Percentiles rank a stretch among this genome's conserved stretches.
phyloP scores from a whole-genome alignment of 2,329 filamentous ascomycete genomes.

The Hypoxylon sp. region DNA sequence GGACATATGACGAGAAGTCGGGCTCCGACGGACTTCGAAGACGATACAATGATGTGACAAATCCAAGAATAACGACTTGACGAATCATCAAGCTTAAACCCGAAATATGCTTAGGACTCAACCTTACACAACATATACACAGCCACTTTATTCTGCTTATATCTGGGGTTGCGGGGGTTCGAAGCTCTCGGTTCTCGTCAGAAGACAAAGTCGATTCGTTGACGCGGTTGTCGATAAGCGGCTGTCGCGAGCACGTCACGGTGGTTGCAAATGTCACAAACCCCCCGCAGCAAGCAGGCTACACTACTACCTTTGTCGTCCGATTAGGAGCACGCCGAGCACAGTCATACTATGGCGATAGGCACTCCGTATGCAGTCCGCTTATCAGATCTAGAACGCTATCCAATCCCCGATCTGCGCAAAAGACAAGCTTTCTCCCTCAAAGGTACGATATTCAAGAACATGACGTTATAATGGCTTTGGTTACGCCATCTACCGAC shows the following conservation, averaged over 20 bases:
- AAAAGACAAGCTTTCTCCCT: not conserved
- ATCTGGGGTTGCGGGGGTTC: slow-evolving; percentile 21
- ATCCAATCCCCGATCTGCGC: slow-evolving; percentile 10
- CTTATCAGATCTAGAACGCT: slow-evolving; percentile 23
- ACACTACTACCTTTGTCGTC: slow-evolving; percentile 15
- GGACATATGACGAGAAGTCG: not conserved
- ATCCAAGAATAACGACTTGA: not conserved
- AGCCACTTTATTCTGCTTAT: slow-evolving; percentile 5
- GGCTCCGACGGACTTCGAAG: not conserved
- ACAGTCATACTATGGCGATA: slow-evolving; percentile 29
- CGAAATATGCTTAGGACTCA: slow-evolving; percentile 4
- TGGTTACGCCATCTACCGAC: slow-evolving; percentile 21
- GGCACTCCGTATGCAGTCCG: slow-evolving; percentile 17
- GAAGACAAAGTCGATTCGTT: slow-evolving; percentile 14
- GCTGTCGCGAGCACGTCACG: slow-evolving; percentile 38
- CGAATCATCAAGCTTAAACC: slow-evolving; percentile 8
- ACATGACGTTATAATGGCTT: slow-evolving; percentile 29
- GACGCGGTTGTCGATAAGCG: too few species aligned
- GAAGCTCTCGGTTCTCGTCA: slow-evolving; percentile 20
- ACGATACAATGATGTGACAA: not conserved
- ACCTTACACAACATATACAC: slow-evolving; percentile 7
- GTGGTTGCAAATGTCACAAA: slow-evolving; percentile 37
- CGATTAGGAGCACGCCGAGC: slow-evolving; percentile 18
- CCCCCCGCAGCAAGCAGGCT: slow-evolving; percentile 34
- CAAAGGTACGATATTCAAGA: slow-evolving; percentile 5